Conservation (phyloP, 176 grass and related monocot species). For the Zizania latifolia region DNA sequence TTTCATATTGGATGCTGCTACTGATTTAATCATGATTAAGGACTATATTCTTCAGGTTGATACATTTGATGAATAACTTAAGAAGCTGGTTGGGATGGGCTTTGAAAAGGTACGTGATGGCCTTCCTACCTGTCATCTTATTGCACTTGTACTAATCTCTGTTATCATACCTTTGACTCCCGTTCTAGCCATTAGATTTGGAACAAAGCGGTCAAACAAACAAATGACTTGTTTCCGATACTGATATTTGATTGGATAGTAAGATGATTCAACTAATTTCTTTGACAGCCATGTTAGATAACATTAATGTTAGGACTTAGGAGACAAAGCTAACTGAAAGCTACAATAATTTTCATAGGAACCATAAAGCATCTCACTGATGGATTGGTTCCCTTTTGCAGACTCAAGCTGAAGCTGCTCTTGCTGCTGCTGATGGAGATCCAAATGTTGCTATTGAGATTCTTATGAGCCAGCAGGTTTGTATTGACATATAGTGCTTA, state of each 20-base stretch:
- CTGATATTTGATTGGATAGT: no score
- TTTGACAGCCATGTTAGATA: background rate
- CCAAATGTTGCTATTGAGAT: constrained; percentile 94
- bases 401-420: constrained; percentile 93
- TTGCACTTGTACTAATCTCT: background rate
- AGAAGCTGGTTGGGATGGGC: constrained; percentile 81
- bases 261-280: no score
- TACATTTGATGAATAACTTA: constrained; percentile 93
- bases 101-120: constrained; percentile 79
- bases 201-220: background rate
- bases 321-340: background rate
- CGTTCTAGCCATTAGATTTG: background rate
- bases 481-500: background rate
- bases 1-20: background rate
- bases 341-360: no score
- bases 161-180: background rate
- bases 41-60: constrained; percentile 53
- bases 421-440: constrained; percentile 90
- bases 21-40: constrained; percentile 11
- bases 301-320: background rate
- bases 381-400: constrained; percentile 33
- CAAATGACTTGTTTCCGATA: no score
- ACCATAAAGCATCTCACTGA: background rate
- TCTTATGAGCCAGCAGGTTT: constrained; percentile 86
- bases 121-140: background rate